Conservation (phyloP, 75 land plant species). For the Pinus tabuliformis region DNA sequence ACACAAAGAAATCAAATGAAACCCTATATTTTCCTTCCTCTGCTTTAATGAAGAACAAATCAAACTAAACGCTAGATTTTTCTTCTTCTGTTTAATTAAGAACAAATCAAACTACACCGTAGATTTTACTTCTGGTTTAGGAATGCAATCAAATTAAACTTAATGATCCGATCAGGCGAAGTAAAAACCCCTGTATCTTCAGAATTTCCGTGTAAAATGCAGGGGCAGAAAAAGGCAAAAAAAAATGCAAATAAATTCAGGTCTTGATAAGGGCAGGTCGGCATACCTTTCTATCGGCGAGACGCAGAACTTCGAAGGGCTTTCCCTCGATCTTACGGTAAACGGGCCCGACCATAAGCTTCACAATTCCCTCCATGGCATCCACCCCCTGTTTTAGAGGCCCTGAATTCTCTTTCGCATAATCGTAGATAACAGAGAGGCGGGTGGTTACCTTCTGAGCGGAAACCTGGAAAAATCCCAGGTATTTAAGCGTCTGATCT, state of each 20-base stretch:
- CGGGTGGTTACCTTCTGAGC: conserved; percentile 18
- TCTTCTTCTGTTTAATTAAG: background rate
- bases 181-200: too few species aligned
- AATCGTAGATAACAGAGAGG: conserved; percentile 35
- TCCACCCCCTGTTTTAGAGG: conserved; percentile 41
- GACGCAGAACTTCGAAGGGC: conserved; percentile 41
- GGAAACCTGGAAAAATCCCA: conserved; percentile 36
- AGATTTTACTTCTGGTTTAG: background rate
- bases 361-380: conserved; percentile 42
- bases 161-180: background rate
- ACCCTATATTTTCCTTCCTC: background rate
- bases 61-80: background rate
- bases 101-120: background rate
- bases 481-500: conserved; percentile 35
- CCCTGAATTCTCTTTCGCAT: conserved; percentile 60
- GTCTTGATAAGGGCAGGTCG: background rate
- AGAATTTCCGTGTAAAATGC: too few species aligned
- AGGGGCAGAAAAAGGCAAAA: too few species aligned
- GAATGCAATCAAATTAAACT: background rate
- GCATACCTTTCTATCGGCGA: conserved; percentile 50
- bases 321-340: conserved; percentile 42
- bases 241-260: too few species aligned
- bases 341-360: conserved; percentile 43
- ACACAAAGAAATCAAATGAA: too few species aligned
- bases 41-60: background rate